Evolutionary conservation across 2,329 filamentous ascomycete genomes (phyloP).

Genomic region (Cladophialophora bantiana): DNA sequence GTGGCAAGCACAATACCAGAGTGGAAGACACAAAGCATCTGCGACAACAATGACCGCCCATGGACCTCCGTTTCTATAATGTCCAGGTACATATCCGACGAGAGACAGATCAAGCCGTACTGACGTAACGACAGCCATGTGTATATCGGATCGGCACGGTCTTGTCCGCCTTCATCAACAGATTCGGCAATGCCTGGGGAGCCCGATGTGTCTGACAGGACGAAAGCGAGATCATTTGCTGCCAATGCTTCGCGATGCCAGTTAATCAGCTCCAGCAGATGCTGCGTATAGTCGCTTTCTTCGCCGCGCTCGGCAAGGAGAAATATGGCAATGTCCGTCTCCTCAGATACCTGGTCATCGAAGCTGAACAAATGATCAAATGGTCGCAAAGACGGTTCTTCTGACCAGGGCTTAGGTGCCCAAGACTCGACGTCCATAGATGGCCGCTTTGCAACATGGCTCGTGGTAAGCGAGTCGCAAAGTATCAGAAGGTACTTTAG

Average conservation of each 20-base stretch:
- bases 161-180: not conserved
- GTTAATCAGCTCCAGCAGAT: conserved; percentile 15
- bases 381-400: conserved; percentile 18
- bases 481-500: conserved; percentile 26
- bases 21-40: conserved; percentile 16
- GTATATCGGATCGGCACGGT: conserved; percentile 22
- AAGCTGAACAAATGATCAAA: conserved; percentile 22
- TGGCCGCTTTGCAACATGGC: conserved; percentile 23
- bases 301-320: not conserved
- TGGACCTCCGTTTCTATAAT: conserved; percentile 13
- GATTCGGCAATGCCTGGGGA: not conserved
- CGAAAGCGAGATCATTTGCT: conserved; percentile 14
- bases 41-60: conserved; percentile 1
- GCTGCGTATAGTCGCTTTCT: not conserved
- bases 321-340: conserved; percentile 14
- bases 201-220: not conserved
- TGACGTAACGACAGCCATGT: conserved; percentile 26
- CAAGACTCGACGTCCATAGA: conserved; percentile 21
- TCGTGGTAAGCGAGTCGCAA: conserved; percentile 21
- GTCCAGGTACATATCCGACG: conserved; percentile 22
- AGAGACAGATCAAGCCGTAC: conserved; percentile 20
- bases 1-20: conserved; percentile 22
- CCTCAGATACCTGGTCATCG: conserved; percentile 9
- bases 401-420: conserved; percentile 23
- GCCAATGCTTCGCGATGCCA: conserved; percentile 24